Base-by-base conservation (phyloP, 208 protist species). In the Crithidia thermophila region DNA sequence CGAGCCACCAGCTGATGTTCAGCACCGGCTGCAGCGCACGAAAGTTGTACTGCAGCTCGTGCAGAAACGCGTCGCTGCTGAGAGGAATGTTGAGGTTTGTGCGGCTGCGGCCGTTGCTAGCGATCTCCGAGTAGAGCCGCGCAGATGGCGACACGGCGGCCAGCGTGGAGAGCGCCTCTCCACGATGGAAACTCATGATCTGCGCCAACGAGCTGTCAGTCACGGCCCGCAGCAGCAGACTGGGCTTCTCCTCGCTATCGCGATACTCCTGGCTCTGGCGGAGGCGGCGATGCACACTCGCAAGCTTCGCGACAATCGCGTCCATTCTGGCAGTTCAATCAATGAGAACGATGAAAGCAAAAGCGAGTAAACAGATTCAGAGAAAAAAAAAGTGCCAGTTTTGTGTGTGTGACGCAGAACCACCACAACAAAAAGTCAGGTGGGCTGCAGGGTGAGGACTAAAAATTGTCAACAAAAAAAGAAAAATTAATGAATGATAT, bases 1-100 rank as follows among this genome's bases (percentile, higher is more conserved):
- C 13, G 18, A 56, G 30, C 50, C 50, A 56, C 50, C 50, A 56
- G 30, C 50, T 56, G 50, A 56, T 56, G 50, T 56, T 56, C n/a
- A 21, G 16, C 18, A 56, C 31, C 2, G 50, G 50, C n/a, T 56
- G 50, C 7, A 56, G 50, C 18, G 50, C 50, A 13, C 34, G 36
- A 5, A 40, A 56, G 31, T 56, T 56, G 50, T 56, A 56, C 50
- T 56, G 50, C 50, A 56, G 5, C n/a, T 56, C 50, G 13, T 56
- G 50, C 31, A 56, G 14, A 11, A 40, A 25, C 7, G 18, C 30
- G 50, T 40, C 31, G 5, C 50, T 11, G 30, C 16, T 40, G n/a
- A 56, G 50, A 2, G 50, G 31, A 23, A 56, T 56, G 50, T 40
- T 37, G 11, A 56, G 30, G 50, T 56, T 56, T 13, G 30, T 27